Evolutionary conservation across 2,329 filamentous ascomycete genomes (phyloP).

Genomic region (Paecilomyces sp.): DNA sequence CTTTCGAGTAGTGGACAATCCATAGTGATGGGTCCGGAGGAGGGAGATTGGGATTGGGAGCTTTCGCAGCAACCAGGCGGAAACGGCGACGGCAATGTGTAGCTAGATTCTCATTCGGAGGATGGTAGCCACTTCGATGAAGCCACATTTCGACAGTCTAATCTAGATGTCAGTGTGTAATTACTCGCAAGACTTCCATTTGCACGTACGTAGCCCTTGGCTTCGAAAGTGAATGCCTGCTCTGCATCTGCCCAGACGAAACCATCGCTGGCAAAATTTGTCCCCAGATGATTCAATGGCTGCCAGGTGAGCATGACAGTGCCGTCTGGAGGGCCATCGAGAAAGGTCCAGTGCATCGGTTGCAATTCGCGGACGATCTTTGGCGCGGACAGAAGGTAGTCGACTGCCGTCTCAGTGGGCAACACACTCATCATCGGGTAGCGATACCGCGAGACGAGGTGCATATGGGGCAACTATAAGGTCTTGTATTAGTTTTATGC

Average conservation of each 20-base stretch:
- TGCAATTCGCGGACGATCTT: constrained; percentile 77
- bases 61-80: constrained; percentile 67
- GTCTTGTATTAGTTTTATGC: constrained; percentile 5
- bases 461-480: constrained; percentile 72
- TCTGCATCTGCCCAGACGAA: constrained; percentile 86
- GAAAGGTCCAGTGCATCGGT: constrained; percentile 88
- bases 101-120: constrained; percentile 63
- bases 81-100: constrained; percentile 78
- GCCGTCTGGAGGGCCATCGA: constrained; percentile 74
- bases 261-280: constrained; percentile 81
- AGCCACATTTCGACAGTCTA: constrained; percentile 85
- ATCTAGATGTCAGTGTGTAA: constrained; percentile 4
- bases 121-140: constrained; percentile 72
- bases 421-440: constrained; percentile 69
- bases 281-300: constrained; percentile 61
- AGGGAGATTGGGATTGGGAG: constrained; percentile 61
- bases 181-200: constrained; percentile 1
- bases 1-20: constrained; percentile 82
- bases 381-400: constrained; percentile 76
- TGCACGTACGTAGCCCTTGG: constrained; percentile 56
- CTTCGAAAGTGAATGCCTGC: constrained; percentile 66
- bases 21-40: constrained; percentile 75
- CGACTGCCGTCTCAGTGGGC: constrained; percentile 68
- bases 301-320: constrained; percentile 85
- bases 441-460: constrained; percentile 75